Base-by-base conservation (phyloP, 2,329 filamentous ascomycete species). In the Thelonectria blattea region DNA sequence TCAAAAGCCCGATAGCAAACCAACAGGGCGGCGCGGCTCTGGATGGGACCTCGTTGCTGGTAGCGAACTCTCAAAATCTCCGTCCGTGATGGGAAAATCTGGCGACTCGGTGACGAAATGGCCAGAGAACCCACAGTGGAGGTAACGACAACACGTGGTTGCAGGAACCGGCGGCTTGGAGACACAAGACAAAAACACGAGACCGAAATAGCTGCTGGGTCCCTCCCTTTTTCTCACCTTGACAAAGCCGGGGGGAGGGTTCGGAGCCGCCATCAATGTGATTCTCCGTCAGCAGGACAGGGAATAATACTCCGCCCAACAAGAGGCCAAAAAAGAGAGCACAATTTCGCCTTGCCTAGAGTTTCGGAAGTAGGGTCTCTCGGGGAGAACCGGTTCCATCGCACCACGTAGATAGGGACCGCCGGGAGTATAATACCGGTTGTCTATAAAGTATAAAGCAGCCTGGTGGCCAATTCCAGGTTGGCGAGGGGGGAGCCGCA, bases 371-470 rank as follows among this genome's bases (percentile, higher is more conserved):
- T 14, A 37, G 34, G 11, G 34, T 20, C 55, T 46, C 18, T 46
- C 18, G 34, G 42, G 6, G 39, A 43, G 20, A 50, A 43, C 27
- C 24, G 43, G 45, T 12, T 54, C 30, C 39, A 58, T 50, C 37
- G 55, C 41, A 54, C 50, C 51, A 42, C 39, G 32, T 34, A 24
- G 49, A 58, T 56, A 37, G 20, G 49, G 37, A 50, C n/a, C 45
- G 8, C 9, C 27, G 27, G 27, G 27, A 9, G 27, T 30, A 2
- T 9, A 30, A 30, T 9, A 30, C 18, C 20, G 47, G 50, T 18
- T 32, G 37, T 51, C n/a, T 39, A n/a, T n/a, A n/a, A n/a, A n/a
- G n/a, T 56, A 62, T 62, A 62, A 60, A 62, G 46, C 41, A 43
- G 34, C 34, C 37, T 49, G 55, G 43, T 27, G 24, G 49, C 50